phyloP scores from a whole-genome alignment of 768 basidiomycete species.

The Myochromella boudieri region DNA sequence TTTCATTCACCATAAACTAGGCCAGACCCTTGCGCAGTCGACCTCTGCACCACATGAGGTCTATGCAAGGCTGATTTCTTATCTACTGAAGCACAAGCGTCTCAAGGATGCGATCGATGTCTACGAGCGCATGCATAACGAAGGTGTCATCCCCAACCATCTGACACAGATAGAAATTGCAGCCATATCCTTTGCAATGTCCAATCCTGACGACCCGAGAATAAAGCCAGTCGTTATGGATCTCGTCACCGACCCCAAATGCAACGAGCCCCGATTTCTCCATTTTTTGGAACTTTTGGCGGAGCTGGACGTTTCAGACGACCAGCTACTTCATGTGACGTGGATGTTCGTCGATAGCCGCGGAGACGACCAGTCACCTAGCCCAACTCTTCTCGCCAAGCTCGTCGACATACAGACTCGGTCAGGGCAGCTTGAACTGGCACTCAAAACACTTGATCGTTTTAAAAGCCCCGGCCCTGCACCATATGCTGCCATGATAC shows the following conservation, averaged over 20 bases:
- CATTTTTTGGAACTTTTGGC: slow-evolving; percentile 23
- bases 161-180: slow-evolving; percentile 41
- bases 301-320: slow-evolving; percentile 14
- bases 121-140: slow-evolving; percentile 40
- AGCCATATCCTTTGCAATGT: slow-evolving; percentile 28
- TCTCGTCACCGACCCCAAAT: slow-evolving; percentile 22
- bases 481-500: slow-evolving; percentile 41
- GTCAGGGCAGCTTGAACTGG: slow-evolving; percentile 29
- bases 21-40: neutral
- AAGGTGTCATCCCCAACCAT: slow-evolving; percentile 36
- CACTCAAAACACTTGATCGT: slow-evolving; percentile 22
- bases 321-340: slow-evolving; percentile 16
- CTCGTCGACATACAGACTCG: slow-evolving; percentile 37
- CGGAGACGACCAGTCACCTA: slow-evolving; percentile 23
- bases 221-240: slow-evolving; percentile 16
- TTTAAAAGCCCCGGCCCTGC: slow-evolving; percentile 18
- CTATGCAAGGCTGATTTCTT: slow-evolving; percentile 27
- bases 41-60: slow-evolving; percentile 3
- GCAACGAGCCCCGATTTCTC: slow-evolving; percentile 27
- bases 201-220: slow-evolving; percentile 17
- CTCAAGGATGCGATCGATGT: slow-evolving; percentile 39
- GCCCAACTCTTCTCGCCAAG: slow-evolving; percentile 31
- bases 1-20: slow-evolving; percentile 8
- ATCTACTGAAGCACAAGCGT: slow-evolving; percentile 37
- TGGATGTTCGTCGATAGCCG: slow-evolving; percentile 23